These are phyloP conservation scores for Heracleum sosnowskyi DNA, from an alignment of 129 eudicot species.

Conservation along the genomic window DNA sequence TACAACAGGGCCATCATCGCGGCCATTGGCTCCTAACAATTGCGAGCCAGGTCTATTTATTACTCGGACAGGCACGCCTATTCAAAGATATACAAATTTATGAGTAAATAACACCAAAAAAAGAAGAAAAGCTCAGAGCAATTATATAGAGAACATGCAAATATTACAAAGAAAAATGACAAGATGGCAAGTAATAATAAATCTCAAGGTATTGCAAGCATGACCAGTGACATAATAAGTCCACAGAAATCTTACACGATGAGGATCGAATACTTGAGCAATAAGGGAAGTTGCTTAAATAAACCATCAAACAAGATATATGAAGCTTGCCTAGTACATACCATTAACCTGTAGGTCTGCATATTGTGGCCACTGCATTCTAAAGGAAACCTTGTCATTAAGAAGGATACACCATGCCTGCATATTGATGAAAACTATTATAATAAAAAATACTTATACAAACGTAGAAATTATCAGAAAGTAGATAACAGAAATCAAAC, in stretches of 20 bases:
- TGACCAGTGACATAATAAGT: not conserved
- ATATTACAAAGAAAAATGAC: not conserved
- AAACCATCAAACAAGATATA: not conserved
- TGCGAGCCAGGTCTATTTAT: constrained; percentile 87
- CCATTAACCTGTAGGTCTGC: constrained; percentile 57
- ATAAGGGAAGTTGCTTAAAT: not conserved
- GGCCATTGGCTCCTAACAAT: constrained; percentile 83
- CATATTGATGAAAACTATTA: constrained; percentile 15
- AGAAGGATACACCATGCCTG: constrained; percentile 69
- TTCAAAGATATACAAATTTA: constrained; percentile 3
- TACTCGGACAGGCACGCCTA: constrained; percentile 71
- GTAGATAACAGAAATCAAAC: constrained; percentile 18
- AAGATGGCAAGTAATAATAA: not conserved
- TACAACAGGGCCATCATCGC: constrained; percentile 89
- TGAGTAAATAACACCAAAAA: not conserved
- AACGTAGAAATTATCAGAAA: constrained; percentile 1
- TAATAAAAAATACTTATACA: not conserved
- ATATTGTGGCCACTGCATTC: constrained; percentile 69
- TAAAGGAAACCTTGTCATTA: constrained; percentile 56
- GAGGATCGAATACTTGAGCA: not conserved
- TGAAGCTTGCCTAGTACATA: constrained; percentile 9
- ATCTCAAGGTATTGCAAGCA: not conserved
- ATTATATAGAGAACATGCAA: not conserved
- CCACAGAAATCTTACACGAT: not conserved
- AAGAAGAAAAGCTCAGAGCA: not conserved